Percentiles rank a stretch among this genome's conserved stretches.
These are phyloP conservation scores for Lactifluus hygrophoroides DNA, from an alignment of 768 basidiomycete genomes.

Conservation along the genomic window DNA sequence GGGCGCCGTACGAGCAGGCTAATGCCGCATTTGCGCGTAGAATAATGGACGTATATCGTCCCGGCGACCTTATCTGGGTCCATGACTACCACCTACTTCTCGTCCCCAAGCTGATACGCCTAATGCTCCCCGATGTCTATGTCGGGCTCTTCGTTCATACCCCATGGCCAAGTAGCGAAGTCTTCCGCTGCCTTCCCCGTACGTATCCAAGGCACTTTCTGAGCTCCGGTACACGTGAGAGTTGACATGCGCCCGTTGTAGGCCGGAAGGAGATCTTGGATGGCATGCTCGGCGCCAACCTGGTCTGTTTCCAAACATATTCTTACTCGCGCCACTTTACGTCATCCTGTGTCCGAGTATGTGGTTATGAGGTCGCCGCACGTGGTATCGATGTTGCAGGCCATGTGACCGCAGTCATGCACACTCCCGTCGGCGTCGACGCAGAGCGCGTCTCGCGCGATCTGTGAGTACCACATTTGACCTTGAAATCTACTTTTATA, in stretches of 20 bases:
- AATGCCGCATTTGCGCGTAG: constrained; percentile 76
- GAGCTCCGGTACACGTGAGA: neutral
- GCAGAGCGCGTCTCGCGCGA: constrained; percentile 82
- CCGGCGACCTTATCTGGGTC: constrained; percentile 77
- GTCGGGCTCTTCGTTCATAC: constrained; percentile 96
- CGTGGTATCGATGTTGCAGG: constrained; percentile 78
- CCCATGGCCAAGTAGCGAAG: constrained; percentile 93
- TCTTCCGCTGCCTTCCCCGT: constrained; percentile 91
- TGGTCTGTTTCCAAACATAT: constrained; percentile 96
- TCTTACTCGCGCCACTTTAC: constrained; percentile 93
- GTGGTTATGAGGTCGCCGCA: constrained; percentile 80
- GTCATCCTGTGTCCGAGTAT: constrained; percentile 91
- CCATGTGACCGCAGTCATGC: constrained; percentile 69
- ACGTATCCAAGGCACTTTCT: constrained; percentile 28
- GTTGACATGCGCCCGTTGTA: constrained; percentile 22
- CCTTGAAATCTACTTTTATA: neutral
- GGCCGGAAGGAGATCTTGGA: constrained; percentile 90
- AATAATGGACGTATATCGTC: constrained; percentile 64
- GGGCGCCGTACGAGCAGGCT: constrained; percentile 71
- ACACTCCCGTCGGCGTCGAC: constrained; percentile 95
- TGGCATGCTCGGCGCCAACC: constrained; percentile 95
- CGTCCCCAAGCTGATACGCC: constrained; percentile 77
- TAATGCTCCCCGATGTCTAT: constrained; percentile 55
- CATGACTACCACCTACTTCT: constrained; percentile 96
- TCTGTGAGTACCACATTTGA: constrained; percentile 36